These are phyloP conservation scores for Irpex lacteus DNA, from an alignment of 1,284 basidiomycete genomes.

Conservation along the genomic window DNA sequence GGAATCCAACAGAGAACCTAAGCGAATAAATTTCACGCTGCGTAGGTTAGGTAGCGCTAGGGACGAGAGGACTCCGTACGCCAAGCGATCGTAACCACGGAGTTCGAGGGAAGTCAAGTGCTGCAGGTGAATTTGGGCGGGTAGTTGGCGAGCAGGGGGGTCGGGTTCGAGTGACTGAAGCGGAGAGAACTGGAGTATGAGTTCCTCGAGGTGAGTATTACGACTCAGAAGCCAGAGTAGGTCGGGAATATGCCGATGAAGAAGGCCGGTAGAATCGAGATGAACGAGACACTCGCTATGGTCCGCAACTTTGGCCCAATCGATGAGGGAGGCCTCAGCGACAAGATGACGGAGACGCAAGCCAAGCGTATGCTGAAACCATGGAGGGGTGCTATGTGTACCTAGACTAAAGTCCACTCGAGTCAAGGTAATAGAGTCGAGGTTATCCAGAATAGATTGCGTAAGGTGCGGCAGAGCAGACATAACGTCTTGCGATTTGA, in stretches of 20 bases:
- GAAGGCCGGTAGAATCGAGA: conserved; percentile 17
- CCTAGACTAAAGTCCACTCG: not conserved
- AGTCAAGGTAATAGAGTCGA: not conserved
- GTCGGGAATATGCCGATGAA: conserved; percentile 7
- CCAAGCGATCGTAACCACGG: not conserved
- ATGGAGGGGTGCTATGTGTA: not conserved
- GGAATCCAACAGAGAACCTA: not conserved
- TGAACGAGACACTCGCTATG: conserved; percentile 18
- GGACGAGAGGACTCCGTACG: not conserved
- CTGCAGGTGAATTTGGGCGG: not conserved
- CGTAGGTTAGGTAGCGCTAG: not conserved
- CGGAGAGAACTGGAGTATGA: conserved; percentile 10
- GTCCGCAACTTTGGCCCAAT: conserved; percentile 18
- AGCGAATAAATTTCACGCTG: not conserved
- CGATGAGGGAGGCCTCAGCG: conserved; percentile 4
- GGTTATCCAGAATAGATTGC: conserved; percentile 6
- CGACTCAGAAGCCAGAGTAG: conserved; percentile 22
- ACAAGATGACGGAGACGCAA: conserved; percentile 16
- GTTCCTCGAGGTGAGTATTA: conserved; percentile 21
- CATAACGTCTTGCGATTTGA: conserved; percentile 11
- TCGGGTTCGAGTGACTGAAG: not conserved
- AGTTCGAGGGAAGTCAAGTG: not conserved
- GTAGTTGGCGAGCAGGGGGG: not conserved
- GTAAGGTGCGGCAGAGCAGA: conserved; percentile 16
- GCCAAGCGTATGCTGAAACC: conserved; percentile 11